phyloP scores from a whole-genome alignment of 306 rosid genomes.

The Citrullus colocynthis region DNA sequence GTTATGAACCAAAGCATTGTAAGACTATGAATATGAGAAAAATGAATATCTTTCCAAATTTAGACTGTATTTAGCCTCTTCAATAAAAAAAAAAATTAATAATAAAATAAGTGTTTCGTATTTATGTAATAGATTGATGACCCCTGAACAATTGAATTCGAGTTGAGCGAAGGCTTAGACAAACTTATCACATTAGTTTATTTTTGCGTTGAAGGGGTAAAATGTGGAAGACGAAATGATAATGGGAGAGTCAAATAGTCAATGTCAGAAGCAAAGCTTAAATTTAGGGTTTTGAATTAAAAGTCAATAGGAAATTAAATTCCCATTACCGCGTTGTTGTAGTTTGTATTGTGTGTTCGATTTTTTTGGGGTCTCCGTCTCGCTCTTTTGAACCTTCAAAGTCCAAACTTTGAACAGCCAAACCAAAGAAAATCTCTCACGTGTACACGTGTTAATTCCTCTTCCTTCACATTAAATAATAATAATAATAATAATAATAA shows the following conservation, averaged over 20 bases:
- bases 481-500: background rate
- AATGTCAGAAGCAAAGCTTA: background rate
- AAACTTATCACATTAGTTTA: too few species aligned
- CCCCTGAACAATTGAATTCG: too few species aligned
- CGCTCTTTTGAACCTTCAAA: background rate
- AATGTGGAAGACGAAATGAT: background rate
- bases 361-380: background rate
- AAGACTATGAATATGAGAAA: too few species aligned
- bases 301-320: background rate
- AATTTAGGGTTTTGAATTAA: background rate
- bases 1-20: too few species aligned
- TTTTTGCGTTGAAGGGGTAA: too few species aligned
- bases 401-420: background rate
- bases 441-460: constrained; percentile 6
- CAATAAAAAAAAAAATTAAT: too few species aligned
- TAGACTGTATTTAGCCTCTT: too few species aligned
- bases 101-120: too few species aligned
- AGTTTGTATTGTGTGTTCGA: background rate
- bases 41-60: too few species aligned
- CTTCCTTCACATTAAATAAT: background rate
- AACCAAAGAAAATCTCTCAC: background rate
- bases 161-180: too few species aligned
- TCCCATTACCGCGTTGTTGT: background rate
- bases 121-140: too few species aligned
- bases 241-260: background rate